A percentile compares a stretch with the other conserved stretches of the same genome.
Conservation (phyloP, 129 eudicot species). For the Solidago caesia region DNA sequence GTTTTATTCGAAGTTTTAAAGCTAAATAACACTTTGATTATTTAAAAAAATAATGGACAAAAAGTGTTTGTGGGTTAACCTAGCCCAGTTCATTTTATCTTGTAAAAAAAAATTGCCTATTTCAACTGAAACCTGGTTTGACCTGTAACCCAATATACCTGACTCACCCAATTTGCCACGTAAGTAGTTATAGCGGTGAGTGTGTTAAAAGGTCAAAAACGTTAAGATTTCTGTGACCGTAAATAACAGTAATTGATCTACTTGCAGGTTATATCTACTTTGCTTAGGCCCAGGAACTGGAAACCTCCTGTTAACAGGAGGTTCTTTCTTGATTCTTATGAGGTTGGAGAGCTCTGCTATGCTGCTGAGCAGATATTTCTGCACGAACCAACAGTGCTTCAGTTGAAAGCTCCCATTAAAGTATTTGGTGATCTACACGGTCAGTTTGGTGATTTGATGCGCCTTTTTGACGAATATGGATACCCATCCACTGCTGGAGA, state of each 20-base stretch:
- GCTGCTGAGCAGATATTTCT: constrained; percentile 96
- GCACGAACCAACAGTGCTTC: constrained; percentile 96
- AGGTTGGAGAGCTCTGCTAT: constrained; percentile 96
- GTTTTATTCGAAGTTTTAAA: no score
- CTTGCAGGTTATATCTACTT: constrained; percentile 74
- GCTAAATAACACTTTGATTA: no score
- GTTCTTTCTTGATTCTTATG: constrained; percentile 94
- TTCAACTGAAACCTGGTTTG: no score
- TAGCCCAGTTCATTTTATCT: no score
- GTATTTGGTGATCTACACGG: constrained; percentile 99
- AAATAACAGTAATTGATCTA: neutral
- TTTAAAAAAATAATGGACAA: no score
- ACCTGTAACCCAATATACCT: no score
- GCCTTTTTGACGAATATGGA: constrained; percentile 96
- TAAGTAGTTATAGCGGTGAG: neutral
- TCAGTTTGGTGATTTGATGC: constrained; percentile 97
- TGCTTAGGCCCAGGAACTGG: constrained; percentile 97
- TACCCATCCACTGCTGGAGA: constrained; percentile 98
- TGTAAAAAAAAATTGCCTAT: no score
- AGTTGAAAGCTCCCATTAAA: constrained; percentile 92
- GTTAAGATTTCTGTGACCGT: neutral
- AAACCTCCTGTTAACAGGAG: constrained; percentile 87
- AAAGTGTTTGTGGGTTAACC: no score
- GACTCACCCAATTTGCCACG: no score
- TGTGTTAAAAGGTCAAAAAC: neutral